phyloP scores from a whole-genome alignment of 257 asterid species.

The Apocynum venetum region DNA sequence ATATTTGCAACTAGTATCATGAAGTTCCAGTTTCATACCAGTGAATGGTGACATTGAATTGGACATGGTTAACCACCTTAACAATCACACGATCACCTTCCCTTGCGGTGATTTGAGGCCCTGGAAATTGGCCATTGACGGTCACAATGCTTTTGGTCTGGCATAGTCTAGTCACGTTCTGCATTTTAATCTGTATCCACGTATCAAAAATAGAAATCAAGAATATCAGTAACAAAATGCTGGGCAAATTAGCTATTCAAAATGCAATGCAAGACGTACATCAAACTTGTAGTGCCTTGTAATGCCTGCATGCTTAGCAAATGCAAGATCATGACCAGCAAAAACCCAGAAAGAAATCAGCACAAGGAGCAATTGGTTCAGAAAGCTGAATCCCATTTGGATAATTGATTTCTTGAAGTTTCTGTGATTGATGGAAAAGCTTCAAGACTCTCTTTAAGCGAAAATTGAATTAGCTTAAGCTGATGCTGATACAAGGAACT shows the following conservation, averaged over 20 bases:
- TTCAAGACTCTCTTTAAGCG: neutral
- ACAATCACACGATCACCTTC: slow-evolving; percentile 60
- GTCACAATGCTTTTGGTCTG: slow-evolving; percentile 56
- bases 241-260: neutral
- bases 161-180: slow-evolving; percentile 51
- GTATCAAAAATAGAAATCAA: neutral
- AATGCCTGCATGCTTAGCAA: slow-evolving; percentile 32
- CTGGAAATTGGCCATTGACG: slow-evolving; percentile 62
- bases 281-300: slow-evolving; percentile 56
- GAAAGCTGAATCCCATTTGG: slow-evolving; percentile 26
- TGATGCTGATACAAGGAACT: neutral
- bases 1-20: too few relatives aligned
- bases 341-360: slow-evolving; percentile 23
- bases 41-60: slow-evolving; percentile 52
- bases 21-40: slow-evolving; percentile 29
- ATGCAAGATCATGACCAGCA: slow-evolving; percentile 21
- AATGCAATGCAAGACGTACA: slow-evolving; percentile 22
- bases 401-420: neutral
- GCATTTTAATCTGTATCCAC: slow-evolving; percentile 42
- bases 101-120: slow-evolving; percentile 56
- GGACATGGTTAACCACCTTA: slow-evolving; percentile 53
- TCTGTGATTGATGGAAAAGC: neutral
- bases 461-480: neutral
- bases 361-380: slow-evolving; percentile 12
- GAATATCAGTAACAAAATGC: neutral